Conservation (phyloP, 805 yeast species). For the Teunomyces cretensis region DNA sequence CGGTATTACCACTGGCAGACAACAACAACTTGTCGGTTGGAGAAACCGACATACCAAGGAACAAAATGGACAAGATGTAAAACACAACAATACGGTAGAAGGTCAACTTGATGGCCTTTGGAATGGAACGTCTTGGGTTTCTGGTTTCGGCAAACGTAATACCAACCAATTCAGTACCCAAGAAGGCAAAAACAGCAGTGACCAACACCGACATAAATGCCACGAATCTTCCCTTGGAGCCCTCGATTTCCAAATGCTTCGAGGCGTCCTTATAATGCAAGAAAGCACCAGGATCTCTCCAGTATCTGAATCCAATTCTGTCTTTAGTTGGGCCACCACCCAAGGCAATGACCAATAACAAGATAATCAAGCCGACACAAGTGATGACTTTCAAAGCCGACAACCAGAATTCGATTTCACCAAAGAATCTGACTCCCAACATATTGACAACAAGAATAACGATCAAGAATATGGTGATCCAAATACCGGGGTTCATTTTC, state of each 20-base stretch:
- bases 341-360: conserved; percentile 61
- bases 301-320: conserved; percentile 69
- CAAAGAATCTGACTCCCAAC: conserved; percentile 46
- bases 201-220: conserved; percentile 63
- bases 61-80: conserved; percentile 58
- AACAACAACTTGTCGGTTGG: conserved; percentile 52
- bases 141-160: conserved; percentile 73
- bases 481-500: conserved; percentile 54
- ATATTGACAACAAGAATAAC: conserved; percentile 42
- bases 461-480: conserved; percentile 50
- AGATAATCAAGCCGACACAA: conserved; percentile 63
- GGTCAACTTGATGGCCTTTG: conserved; percentile 68
- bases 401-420: conserved; percentile 50
- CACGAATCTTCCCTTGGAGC: conserved; percentile 55
- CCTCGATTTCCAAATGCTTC: conserved; percentile 35
- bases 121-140: conserved; percentile 63
- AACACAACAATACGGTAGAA: conserved; percentile 65
- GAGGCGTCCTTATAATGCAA: conserved; percentile 45
- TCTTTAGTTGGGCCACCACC: conserved; percentile 82
- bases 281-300: conserved; percentile 69
- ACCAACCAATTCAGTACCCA: conserved; percentile 71
- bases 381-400: conserved; percentile 64
- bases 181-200: conserved; percentile 66
- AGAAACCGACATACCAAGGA: conserved; percentile 69
- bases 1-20: conserved; percentile 52